Evolutionary conservation across 1,284 basidiomycete genomes (phyloP), one percentile per base, ranked within the genome.

Genomic region (Rhodofomes roseus): DNA sequence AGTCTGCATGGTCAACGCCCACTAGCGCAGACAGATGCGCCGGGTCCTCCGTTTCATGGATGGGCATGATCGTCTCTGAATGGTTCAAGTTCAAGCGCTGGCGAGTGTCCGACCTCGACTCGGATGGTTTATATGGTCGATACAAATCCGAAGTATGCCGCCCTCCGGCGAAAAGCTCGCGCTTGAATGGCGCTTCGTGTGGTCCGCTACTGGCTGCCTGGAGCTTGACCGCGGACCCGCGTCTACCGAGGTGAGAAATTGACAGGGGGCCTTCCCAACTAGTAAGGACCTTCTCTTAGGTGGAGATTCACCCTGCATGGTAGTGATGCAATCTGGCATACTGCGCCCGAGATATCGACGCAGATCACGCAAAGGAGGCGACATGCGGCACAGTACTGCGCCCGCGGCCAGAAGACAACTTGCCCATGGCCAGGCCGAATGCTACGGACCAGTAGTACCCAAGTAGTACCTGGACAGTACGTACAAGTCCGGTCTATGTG

Each of bases 1-100:
- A 89, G 14, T 76, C 81, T n/a, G n/a, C n/a, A n/a, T 77, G 71
- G 4, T 75, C 74, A 31, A 73, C 68, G 54, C 70, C 29, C 12
- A 18, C 55, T 40, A 68, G 65, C 44, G 68, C 66, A 41, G 64
- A 65, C 44, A 84, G 72, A 8, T 74, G 65, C 27, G 70, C 64
- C 20, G 76, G 74, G 54, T 78, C 73, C 57, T 64, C 58, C 11
- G 69, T 68, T 31, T 70, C 66, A 34, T 67, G 66, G 46, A 77
- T 61, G 29, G 74, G 73, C 75, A 77, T 77, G 53, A 52, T 59
- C 27, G 14, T 31, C 43, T 20, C 14, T 48, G 46, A 48, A 29
- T 48, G 12, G 20, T 37, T 53, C n/a, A n/a, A n/a, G n/a, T n/a
- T n/a, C n/a, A 40, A 36, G 50, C 48, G 44, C 40, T 9, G 0